Evolutionary conservation across 345 rosid species (phyloP), one percentile per base, ranked within the genome.

Genomic region (Eutrema yunnanense): DNA sequence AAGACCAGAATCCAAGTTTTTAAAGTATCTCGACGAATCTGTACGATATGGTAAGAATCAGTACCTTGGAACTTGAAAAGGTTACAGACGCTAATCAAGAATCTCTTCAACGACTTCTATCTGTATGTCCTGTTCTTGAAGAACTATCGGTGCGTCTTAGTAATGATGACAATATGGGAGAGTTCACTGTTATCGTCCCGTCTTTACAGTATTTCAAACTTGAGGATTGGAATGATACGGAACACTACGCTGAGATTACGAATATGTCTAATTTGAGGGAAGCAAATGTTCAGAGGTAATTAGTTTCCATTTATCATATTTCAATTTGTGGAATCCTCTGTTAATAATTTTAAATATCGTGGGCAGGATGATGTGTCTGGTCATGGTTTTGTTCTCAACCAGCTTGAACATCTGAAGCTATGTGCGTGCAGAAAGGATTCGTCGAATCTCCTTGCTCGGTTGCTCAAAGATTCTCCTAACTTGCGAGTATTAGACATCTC

Each of bases 181-280:
- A n/a, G n/a, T n/a, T n/a, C n/a, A n/a, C n/a, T n/a, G n/a, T n/a
- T 10, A 37, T 9, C 32, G 9, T 37, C 63, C 46, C 32, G 5
- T 19, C 46, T 37, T 19, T 58, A 32, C 46, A 46, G 10, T 46
- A 32, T 33, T 7, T 58, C 4, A 33, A 10, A 46, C 10, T 63
- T 33, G 32, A 5, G 16, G 43, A 46, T n/a, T 16, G 10, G 9
- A 33, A 9, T 0, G 0, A n/a, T 14, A 0, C 0, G 16, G 6
- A 2, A 6, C 69, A 49, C 44, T 4, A 65, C 19, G 1, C 0
- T 48, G n/a, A 11, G 4, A 7, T 36, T 65, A 30, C 9, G 40
- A 8, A 32, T 30, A 63, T 46, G 54, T 42, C 58, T 22, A 1
- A 19, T 9, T 26, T 65, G 8, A 19, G 16, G 12, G 69, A 65